These are phyloP conservation scores for Lipomyces mesembrius DNA, from an alignment of 805 yeast genomes.

Conservation along the genomic window DNA sequence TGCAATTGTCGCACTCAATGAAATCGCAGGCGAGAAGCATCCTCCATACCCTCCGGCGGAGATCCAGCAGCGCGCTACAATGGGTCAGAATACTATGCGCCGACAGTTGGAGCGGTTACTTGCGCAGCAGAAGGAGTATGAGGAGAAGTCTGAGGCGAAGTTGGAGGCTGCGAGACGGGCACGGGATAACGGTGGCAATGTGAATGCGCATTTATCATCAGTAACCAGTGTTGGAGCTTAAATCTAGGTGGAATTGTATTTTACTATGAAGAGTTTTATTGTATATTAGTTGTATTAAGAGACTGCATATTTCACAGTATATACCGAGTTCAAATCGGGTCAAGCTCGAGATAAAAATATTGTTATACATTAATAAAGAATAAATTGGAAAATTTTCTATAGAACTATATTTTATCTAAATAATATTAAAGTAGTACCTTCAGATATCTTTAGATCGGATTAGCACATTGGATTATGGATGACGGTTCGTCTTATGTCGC, in stretches of 20 bases:
- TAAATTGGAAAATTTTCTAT: no score
- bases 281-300: background rate
- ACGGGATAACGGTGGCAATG: constrained; percentile 59
- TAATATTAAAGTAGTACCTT: no score
- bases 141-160: constrained; percentile 59
- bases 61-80: constrained; percentile 79
- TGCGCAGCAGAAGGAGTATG: constrained; percentile 73
- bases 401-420: no score
- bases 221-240: constrained; percentile 2
- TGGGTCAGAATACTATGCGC: constrained; percentile 77
- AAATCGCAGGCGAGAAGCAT: constrained; percentile 60
- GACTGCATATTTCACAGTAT: background rate
- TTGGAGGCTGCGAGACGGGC: constrained; percentile 73
- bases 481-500: no score
- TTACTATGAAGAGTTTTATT: background rate
- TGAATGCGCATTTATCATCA: background rate
- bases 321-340: background rate
- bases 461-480: no score
- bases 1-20: constrained; percentile 64
- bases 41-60: constrained; percentile 83
- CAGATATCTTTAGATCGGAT: no score
- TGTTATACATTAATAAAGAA: no score
- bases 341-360: no score
- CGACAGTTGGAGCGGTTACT: constrained; percentile 71
- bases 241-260: background rate